phyloP scores from a whole-genome alignment of 495 filamentous ascomycete genomes.

The Cercophora newfieldiana region DNA sequence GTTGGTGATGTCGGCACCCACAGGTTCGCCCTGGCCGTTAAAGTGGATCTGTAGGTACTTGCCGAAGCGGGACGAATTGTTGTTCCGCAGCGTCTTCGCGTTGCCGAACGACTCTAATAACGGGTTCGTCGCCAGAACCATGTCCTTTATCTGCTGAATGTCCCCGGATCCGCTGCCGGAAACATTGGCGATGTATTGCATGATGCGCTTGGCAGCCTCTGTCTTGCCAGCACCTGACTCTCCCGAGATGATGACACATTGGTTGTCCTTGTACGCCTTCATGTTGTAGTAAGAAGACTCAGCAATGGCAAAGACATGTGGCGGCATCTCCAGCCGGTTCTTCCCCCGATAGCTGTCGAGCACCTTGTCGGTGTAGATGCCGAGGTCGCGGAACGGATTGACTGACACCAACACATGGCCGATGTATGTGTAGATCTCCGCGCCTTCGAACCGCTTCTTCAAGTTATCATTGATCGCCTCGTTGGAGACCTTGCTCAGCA shows the following conservation, averaged over 20 bases:
- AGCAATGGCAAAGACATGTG: constrained; percentile 97
- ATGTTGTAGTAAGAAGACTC: constrained; percentile 99
- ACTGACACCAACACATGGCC: constrained; percentile 99
- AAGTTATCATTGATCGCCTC: constrained; percentile 99
- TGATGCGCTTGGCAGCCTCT: constrained; percentile 97
- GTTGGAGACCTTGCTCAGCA: constrained; percentile 97
- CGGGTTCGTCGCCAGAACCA: constrained; percentile 98
- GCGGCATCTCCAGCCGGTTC: constrained; percentile 92
- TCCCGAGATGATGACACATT: constrained; percentile 98
- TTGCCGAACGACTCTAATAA: constrained; percentile 97
- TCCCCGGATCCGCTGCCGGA: constrained; percentile 85
- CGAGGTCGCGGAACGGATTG: constrained; percentile 97
- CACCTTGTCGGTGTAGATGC: constrained; percentile 94
- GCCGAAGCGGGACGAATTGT: constrained; percentile 97
- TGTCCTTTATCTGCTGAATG: constrained; percentile 98
- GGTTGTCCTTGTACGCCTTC: constrained; percentile 99
- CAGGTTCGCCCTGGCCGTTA: constrained; percentile 87
- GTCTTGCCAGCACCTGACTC: constrained; percentile 99
- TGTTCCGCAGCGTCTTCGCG: constrained; percentile 95
- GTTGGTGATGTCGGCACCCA: constrained; percentile 97
- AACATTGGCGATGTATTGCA: constrained; percentile 99
- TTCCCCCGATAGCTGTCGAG: constrained; percentile 91
- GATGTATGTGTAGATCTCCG: constrained; percentile 99
- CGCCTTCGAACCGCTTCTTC: constrained; percentile 94
- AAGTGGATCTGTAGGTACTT: constrained; percentile 99